Evolutionary conservation across 2,329 filamentous ascomycete genomes (phyloP), one percentile per base, ranked within the genome.

Genomic region (Magnaporthiopsis rhizophila): DNA sequence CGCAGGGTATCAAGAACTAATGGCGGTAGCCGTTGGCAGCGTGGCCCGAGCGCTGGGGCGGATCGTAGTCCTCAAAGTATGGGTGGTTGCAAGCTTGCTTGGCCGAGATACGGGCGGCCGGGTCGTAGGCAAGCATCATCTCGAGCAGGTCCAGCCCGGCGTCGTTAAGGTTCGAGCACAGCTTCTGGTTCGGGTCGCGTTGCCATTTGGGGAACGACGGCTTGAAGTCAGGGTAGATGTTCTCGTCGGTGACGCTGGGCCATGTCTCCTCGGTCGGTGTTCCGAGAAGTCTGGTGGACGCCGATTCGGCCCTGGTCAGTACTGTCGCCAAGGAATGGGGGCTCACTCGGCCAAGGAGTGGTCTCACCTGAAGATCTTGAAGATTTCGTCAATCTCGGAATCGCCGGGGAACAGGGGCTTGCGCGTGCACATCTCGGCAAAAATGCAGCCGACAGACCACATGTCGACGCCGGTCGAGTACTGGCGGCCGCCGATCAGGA

Each of bases 391-490:
- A 77, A 96, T 96, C 74, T 96, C 91, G 6, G 90, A 93, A 74
- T 96, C 91, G 66, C 91, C 91, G 11, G 92, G 91, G 81, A 96
- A 96, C 58, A 96, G 81, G 30, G 91, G 91, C 78, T 94, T 95
- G 73, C 90, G 87, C 5, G 91, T 96, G 77, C 90, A 93, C 91
- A 96, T 96, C 77, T 96, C 91, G 26, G 91, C 91, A 74, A 96
- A 95, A 76, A 96, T 96, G 75, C 91, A 93, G 66, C 91, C 91
- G 57, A 92, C 87, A 28, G 90, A 93, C 91, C 91, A 96, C 89
- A 96, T 95, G 74, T 96, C 91, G 58, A 96, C 91, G 66, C 91
- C 91, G n/a, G 91, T 96, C 18, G 90, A 93, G 79, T 96, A 96
- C 75, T 95, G 91, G 66, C 91, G 88, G 64, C 91, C 91, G 73